These are phyloP conservation scores for Saccharomycopsis fodiens DNA, from an alignment of 805 yeast species.

Conservation along the genomic window DNA sequence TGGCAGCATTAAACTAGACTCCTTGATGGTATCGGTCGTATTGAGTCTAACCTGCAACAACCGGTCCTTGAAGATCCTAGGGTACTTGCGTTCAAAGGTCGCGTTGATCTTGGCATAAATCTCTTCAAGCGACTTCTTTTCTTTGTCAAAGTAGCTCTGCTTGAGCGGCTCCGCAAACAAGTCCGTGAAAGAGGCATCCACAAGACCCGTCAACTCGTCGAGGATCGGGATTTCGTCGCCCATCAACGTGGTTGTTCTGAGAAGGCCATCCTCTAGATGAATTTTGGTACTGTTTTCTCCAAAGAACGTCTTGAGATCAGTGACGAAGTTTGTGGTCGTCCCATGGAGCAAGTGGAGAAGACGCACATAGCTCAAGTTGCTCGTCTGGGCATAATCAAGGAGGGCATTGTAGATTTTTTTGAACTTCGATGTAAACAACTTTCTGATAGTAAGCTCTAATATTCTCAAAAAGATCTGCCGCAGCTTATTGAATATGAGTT, in stretches of 20 bases:
- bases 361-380: slow-evolving; percentile 69
- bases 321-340: slow-evolving; percentile 50
- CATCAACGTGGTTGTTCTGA: not conserved
- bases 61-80: slow-evolving; percentile 31
- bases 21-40: slow-evolving; percentile 19
- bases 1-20: slow-evolving; percentile 13
- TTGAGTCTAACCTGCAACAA: slow-evolving; percentile 25
- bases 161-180: slow-evolving; percentile 66
- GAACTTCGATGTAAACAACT: slow-evolving; percentile 40
- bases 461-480: slow-evolving; percentile 58
- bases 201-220: slow-evolving; percentile 36
- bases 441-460: slow-evolving; percentile 66
- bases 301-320: slow-evolving; percentile 57
- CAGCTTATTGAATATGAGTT: slow-evolving; percentile 68
- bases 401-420: slow-evolving; percentile 36
- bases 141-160: slow-evolving; percentile 60
- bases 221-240: slow-evolving; percentile 27
- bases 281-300: slow-evolving; percentile 22
- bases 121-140: slow-evolving; percentile 59
- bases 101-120: slow-evolving; percentile 39
- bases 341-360: slow-evolving; percentile 61
- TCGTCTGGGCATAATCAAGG: slow-evolving; percentile 54
- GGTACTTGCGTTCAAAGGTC: slow-evolving; percentile 35
- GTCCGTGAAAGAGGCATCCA: slow-evolving; percentile 71
- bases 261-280: slow-evolving; percentile 17